Evolutionary conservation across 148 eudicot genomes (phyloP).

Genomic region (Rhododendron griersonianum): DNA sequence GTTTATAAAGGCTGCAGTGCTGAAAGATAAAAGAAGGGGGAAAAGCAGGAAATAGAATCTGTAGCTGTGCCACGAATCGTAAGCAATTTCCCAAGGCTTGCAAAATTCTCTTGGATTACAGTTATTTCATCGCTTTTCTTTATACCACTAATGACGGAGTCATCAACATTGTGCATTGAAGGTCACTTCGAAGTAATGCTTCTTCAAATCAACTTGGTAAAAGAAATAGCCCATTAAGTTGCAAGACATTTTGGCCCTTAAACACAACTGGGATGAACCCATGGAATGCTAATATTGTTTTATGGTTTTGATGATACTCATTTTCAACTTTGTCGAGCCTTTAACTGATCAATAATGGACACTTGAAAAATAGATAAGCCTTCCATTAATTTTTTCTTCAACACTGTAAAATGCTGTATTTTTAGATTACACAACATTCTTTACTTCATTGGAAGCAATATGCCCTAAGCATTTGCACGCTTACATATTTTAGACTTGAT

Average conservation of each 20-base stretch:
- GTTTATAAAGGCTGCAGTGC: neutral
- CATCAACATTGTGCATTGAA: neutral
- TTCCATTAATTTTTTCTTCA: neutral
- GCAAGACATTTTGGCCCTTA: neutral
- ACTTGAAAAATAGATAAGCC: neutral
- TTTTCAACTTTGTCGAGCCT: neutral
- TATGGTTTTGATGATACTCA: neutral
- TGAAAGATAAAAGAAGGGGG: neutral
- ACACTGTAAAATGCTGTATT: neutral
- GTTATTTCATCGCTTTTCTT: neutral
- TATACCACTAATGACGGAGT: neutral
- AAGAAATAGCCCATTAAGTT: neutral
- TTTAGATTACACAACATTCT: neutral
- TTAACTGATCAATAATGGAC: neutral
- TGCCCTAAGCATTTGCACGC: neutral
- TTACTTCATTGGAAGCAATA: constrained; percentile 3
- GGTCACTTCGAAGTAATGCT: neutral
- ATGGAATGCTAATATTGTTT: neutral
- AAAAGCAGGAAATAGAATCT: neutral
- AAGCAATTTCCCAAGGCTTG: neutral
- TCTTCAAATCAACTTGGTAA: neutral
- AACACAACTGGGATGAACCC: neutral
- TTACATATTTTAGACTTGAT: neutral
- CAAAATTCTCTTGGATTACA: neutral
- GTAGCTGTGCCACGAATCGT: neutral